phyloP scores from a whole-genome alignment of 2,329 filamentous ascomycete species.

The Blastomyces silverae region DNA sequence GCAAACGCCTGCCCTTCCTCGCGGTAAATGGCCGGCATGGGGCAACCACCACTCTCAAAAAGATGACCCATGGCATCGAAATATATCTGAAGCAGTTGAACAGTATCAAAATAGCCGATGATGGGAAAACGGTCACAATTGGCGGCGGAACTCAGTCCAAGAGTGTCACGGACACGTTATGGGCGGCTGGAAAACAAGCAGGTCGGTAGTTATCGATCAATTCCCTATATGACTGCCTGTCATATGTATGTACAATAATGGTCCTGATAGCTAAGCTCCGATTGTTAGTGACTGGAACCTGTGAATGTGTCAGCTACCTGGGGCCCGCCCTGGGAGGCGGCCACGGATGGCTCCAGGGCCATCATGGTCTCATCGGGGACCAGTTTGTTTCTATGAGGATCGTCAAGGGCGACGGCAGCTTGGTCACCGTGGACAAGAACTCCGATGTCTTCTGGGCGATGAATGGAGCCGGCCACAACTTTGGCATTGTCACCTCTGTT shows the following conservation, averaged over 20 bases:
- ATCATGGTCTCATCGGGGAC: slow-evolving; percentile 49
- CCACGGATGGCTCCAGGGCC: slow-evolving; percentile 50
- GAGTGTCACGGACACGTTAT: slow-evolving; percentile 44
- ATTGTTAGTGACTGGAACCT: slow-evolving; percentile 43
- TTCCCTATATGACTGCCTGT: slow-evolving; percentile 12
- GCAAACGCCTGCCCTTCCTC: slow-evolving; percentile 46
- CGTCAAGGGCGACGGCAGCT: slow-evolving; percentile 46
- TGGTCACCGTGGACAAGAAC: slow-evolving; percentile 35
- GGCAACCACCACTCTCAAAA: slow-evolving; percentile 44
- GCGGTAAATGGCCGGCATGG: slow-evolving; percentile 51
- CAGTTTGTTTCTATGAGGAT: slow-evolving; percentile 49
- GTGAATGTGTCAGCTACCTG: slow-evolving; percentile 46
- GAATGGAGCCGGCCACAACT: slow-evolving; percentile 53
- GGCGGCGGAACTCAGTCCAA: slow-evolving; percentile 46
- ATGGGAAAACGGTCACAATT: slow-evolving; percentile 45
- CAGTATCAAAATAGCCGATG: slow-evolving; percentile 38
- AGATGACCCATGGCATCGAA: slow-evolving; percentile 46
- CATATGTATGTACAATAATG: background rate
- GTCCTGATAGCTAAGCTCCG: background rate
- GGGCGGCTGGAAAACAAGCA: slow-evolving; percentile 48
- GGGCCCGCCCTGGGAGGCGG: slow-evolving; percentile 53
- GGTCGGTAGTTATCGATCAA: slow-evolving; percentile 26
- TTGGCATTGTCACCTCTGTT: slow-evolving; percentile 50
- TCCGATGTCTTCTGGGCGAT: slow-evolving; percentile 54
- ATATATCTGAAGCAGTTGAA: slow-evolving; percentile 46